Evolutionary conservation across 2,329 filamentous ascomycete genomes (phyloP), one percentile per base, ranked within the genome.

Genomic region (Dactylonectria estremocensis): DNA sequence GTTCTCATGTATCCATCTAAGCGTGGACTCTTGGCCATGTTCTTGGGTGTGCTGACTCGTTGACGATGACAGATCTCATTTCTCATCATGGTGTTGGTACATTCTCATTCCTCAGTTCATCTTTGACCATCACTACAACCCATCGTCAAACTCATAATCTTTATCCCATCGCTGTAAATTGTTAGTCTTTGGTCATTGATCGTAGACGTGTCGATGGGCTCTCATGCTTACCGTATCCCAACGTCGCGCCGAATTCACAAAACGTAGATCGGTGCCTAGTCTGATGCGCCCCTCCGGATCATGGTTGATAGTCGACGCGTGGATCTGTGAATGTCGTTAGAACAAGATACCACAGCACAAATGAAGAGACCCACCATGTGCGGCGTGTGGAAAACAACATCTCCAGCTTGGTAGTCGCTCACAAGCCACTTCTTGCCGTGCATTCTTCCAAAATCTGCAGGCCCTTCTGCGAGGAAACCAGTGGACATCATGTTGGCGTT

Each of bases 401-500:
- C 82, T 3, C 82, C 82, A 11, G 82, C 82, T 31, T 83, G 80
- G 31, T 82, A 84, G n/a, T 75, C 77, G 3, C 77, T 77, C 6
- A 83, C 79, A 4, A 83, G 75, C 81, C 82, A 83, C 61, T 73
- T 72, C 60, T 72, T 74, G 1, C 64, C 64, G 46, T 80, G 67
- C 49, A 67, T 64, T n/a, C 75, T 61, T 0, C 71, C 79, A 73
- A 83, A 83, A 16, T 73, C 78, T 0, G 79, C 80, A 0, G 88
- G 84, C 0, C 82, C 83, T 33, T 90, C 85, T 3, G 84, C 83
- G 3, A 91, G 79, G 37, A 90, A 76, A 0, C 88, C 89, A 0
- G 83, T 87, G 1, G 81, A 79, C 80, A 90, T 87, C 88, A 91
- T 91, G 69, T 90, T 90, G 37, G 83, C 79, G 69, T 90, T 91